phyloP scores from a whole-genome alignment of 495 filamentous ascomycete genomes.

The Pseudevernia furfuracea region DNA sequence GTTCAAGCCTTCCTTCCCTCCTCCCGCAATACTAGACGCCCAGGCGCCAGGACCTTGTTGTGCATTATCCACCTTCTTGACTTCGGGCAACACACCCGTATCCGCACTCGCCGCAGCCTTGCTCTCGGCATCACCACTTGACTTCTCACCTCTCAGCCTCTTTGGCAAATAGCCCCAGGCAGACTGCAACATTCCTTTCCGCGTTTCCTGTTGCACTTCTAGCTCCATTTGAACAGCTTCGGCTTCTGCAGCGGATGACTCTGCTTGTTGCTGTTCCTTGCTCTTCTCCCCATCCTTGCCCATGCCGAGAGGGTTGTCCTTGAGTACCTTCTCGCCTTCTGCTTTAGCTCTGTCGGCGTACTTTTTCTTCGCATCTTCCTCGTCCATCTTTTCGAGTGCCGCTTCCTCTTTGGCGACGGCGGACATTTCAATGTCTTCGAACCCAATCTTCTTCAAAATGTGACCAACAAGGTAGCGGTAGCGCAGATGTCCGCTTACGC shows the following conservation, averaged over 20 bases:
- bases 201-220: conserved; percentile 43
- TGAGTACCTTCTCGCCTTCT: conserved; percentile 30
- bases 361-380: conserved; percentile 37
- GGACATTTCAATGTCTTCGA: conserved; percentile 52
- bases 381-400: conserved; percentile 48
- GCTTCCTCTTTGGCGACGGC: conserved; percentile 55
- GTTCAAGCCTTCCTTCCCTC: conserved; percentile 13
- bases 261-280: conserved; percentile 28
- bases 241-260: conserved; percentile 19
- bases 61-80: neutral
- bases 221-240: conserved; percentile 35
- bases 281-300: conserved; percentile 34
- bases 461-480: conserved; percentile 64
- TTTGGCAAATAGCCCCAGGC: conserved; percentile 21
- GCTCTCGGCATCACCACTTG: conserved; percentile 17
- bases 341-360: conserved; percentile 26
- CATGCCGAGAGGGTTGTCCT: conserved; percentile 30
- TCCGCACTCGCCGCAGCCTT: conserved; percentile 14
- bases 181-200: conserved; percentile 41
- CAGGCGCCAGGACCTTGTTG: conserved; percentile 10
- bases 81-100: conserved; percentile 6
- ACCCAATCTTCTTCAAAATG: conserved; percentile 60
- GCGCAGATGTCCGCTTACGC: conserved; percentile 62
- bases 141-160: conserved; percentile 9
- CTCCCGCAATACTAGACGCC: conserved; percentile 14